These are phyloP conservation scores for Saturnispora sekii DNA, from an alignment of 805 yeast species.

Conservation along the genomic window DNA sequence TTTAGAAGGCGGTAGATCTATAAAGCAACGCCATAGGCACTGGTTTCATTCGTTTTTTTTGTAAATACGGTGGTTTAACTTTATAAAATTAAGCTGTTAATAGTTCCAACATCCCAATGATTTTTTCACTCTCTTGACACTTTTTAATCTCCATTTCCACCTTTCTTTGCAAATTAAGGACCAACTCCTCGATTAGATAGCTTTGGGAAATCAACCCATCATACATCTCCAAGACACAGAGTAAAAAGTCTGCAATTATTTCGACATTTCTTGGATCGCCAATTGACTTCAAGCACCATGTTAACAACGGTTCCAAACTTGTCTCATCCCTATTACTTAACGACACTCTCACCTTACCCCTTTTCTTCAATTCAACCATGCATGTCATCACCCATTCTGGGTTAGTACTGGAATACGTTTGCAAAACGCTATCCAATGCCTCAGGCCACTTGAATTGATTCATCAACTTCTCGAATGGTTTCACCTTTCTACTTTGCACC, in stretches of 20 bases:
- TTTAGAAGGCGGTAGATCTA: conserved; percentile 17
- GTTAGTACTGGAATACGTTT: conserved; percentile 51
- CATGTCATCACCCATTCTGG: conserved; percentile 76
- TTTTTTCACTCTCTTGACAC: conserved; percentile 78
- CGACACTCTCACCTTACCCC: conserved; percentile 84
- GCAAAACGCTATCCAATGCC: conserved; percentile 81
- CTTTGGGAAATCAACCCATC: conserved; percentile 63
- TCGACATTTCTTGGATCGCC: conserved; percentile 70
- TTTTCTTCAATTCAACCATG: conserved; percentile 71
- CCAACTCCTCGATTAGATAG: conserved; percentile 66
- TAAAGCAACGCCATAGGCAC: too few relatives aligned
- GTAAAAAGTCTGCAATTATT: conserved; percentile 58
- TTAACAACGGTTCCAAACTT: conserved; percentile 66
- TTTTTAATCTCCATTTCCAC: conserved; percentile 62
- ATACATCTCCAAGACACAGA: conserved; percentile 65
- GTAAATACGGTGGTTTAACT: neutral
- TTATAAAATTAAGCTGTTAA: conserved; percentile 39
- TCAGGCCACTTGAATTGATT: conserved; percentile 89
- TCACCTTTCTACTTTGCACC: conserved; percentile 49
- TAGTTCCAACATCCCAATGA: conserved; percentile 90
- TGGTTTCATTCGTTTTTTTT: too few relatives aligned
- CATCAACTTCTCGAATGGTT: conserved; percentile 73
- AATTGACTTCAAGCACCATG: conserved; percentile 68
- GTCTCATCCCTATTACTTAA: conserved; percentile 78
- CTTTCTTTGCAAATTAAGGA: conserved; percentile 49